Percentiles rank a stretch among this genome's conserved stretches.
These are phyloP conservation scores for Coemansia sp. DNA, from an alignment of 192 early-diverging fungal species.

Conservation along the genomic window DNA sequence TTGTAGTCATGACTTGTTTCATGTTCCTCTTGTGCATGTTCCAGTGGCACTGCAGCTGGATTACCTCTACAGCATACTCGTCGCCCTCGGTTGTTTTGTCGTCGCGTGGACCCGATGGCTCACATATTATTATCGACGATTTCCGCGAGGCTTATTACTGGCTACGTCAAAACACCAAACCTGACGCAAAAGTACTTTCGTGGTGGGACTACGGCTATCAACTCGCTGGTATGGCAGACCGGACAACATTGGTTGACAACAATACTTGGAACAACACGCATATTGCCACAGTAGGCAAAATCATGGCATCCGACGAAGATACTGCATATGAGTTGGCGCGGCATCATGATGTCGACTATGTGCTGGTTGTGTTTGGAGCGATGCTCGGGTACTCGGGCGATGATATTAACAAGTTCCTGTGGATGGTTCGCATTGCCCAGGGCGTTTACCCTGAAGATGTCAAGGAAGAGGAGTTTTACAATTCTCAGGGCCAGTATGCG, in stretches of 20 bases:
- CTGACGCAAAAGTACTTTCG: conserved; percentile 93
- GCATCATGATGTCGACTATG: conserved; percentile 95
- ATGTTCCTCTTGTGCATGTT: conserved; percentile 82
- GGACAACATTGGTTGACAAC: conserved; percentile 97
- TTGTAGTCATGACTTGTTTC: conserved; percentile 66
- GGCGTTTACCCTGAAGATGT: conserved; percentile 97
- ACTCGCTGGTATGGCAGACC: conserved; percentile 98
- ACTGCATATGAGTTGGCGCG: conserved; percentile 90
- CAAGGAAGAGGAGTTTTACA: conserved; percentile 88
- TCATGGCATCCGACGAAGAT: conserved; percentile 90
- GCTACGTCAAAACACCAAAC: conserved; percentile 94
- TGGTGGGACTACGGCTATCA: conserved; percentile 99
- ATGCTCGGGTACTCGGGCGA: conserved; percentile 98
- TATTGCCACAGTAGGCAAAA: conserved; percentile 97
- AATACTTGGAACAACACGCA: conserved; percentile 99
- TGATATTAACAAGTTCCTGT: conserved; percentile 99
- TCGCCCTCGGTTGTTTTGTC: conserved; percentile 98
- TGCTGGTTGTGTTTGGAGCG: conserved; percentile 96
- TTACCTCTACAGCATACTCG: conserved; percentile 97
- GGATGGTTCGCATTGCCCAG: conserved; percentile 99
- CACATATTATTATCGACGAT: conserved; percentile 97
- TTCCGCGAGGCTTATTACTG: conserved; percentile 99
- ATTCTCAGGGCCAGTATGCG: conserved; percentile 84
- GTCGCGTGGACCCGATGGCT: conserved; percentile 83
- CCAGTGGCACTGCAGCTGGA: conserved; percentile 98